Percentiles rank a stretch among this genome's conserved stretches.
Evolutionary conservation across 2,329 filamentous ascomycete genomes (phyloP).

Genomic region (Zalaria sp.): DNA sequence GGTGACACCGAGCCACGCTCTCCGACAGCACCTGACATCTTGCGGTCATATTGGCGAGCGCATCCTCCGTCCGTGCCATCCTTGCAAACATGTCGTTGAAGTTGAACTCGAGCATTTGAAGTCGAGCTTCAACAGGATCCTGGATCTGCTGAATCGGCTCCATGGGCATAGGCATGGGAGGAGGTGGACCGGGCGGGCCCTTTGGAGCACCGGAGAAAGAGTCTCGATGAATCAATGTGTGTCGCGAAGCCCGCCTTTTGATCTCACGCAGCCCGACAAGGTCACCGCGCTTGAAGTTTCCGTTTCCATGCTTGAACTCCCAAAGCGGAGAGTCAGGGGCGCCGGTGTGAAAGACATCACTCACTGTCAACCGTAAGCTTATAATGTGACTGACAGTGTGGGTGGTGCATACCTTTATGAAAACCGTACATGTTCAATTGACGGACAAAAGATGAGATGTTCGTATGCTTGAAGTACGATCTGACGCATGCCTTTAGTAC

Average conservation of each 20-base stretch:
- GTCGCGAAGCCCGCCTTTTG: conserved; percentile 83
- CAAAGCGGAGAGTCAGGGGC: conserved; percentile 87
- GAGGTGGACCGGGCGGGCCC: conserved; percentile 57
- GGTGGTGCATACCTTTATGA: conserved; percentile 66
- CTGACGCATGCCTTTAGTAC: conserved; percentile 32
- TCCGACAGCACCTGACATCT: conserved; percentile 76
- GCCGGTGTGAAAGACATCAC: conserved; percentile 93
- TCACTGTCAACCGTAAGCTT: conserved; percentile 44
- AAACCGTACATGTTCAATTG: conserved; percentile 99
- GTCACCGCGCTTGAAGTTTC: conserved; percentile 92
- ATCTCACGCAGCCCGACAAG: conserved; percentile 85
- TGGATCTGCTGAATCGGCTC: conserved; percentile 50
- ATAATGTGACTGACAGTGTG: not conserved
- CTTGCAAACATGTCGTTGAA: conserved; percentile 67
- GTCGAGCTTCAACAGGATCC: conserved; percentile 62
- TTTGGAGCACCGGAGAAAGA: conserved; percentile 65
- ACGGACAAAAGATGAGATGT: conserved; percentile 94
- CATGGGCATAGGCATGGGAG: conserved; percentile 41
- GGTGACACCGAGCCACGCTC: conserved; percentile 56
- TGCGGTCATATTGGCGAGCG: conserved; percentile 60
- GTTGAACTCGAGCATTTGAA: conserved; percentile 65
- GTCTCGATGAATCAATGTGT: conserved; percentile 85
- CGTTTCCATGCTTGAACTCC: conserved; percentile 98
- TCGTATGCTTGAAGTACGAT: conserved; percentile 98
- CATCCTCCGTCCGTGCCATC: conserved; percentile 72